Conservation (phyloP, 129 eudicot species). For the Lonicera japonica region DNA sequence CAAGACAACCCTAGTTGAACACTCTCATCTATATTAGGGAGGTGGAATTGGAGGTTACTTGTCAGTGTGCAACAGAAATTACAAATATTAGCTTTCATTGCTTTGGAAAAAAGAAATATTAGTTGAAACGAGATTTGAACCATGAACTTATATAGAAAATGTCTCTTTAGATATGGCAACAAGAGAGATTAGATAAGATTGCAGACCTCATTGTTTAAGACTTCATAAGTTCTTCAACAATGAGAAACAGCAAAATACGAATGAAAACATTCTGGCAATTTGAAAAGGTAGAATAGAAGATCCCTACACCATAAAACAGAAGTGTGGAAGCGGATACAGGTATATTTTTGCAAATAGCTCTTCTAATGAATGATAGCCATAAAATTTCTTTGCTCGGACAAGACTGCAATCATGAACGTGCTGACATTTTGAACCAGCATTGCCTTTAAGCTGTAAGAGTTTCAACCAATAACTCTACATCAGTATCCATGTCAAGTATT, state of each 20-base stretch:
- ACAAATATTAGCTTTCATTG: too few species aligned
- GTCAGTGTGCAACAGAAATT: too few species aligned
- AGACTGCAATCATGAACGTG: conserved; percentile 92
- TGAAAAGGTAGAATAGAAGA: neutral
- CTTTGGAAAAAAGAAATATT: too few species aligned
- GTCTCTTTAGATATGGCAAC: too few species aligned
- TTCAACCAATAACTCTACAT: neutral
- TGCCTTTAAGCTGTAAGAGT: conserved; percentile 69
- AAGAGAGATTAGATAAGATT: too few species aligned
- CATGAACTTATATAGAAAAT: too few species aligned
- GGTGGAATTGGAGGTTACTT: too few species aligned
- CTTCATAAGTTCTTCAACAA: neutral
- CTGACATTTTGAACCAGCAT: conserved; percentile 86
- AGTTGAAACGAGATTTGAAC: too few species aligned
- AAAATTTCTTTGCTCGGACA: conserved; percentile 78
- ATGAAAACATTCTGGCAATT: neutral
- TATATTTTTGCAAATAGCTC: conserved; percentile 80
- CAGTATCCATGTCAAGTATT: neutral
- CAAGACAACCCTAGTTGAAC: too few species aligned
- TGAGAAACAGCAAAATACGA: neutral
- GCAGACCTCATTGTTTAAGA: too few species aligned
- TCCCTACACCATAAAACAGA: neutral
- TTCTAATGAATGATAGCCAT: conserved; percentile 87
- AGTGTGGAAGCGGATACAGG: conserved; percentile 60
- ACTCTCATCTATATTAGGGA: too few species aligned